Conservation (phyloP, 805 yeast species). For the Wickerhamomyces canadensis region DNA sequence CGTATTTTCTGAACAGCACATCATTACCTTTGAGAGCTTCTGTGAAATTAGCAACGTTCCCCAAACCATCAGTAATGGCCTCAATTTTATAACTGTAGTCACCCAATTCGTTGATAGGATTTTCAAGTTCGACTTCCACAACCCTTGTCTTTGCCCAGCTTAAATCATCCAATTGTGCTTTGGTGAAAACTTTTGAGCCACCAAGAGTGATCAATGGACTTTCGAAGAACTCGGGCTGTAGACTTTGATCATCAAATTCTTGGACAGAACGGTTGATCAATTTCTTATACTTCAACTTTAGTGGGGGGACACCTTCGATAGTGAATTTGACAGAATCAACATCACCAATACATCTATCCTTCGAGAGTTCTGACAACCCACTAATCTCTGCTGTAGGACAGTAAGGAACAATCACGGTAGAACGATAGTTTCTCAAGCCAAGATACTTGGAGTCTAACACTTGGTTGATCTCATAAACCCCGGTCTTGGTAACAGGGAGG, state of each 20-base stretch:
- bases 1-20: slow-evolving; percentile 24
- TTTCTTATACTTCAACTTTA: slow-evolving; percentile 52
- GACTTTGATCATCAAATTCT: slow-evolving; percentile 34
- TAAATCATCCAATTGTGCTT: slow-evolving; percentile 33
- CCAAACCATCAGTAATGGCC: slow-evolving; percentile 61
- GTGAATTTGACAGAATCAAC: slow-evolving; percentile 46
- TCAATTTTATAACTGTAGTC: slow-evolving; percentile 50
- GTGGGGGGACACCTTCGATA: slow-evolving; percentile 75
- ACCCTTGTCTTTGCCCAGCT: slow-evolving; percentile 37
- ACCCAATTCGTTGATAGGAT: slow-evolving; percentile 41
- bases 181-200: slow-evolving; percentile 22
- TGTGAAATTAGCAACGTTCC: slow-evolving; percentile 46
- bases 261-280: slow-evolving; percentile 32
- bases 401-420: slow-evolving; percentile 59
- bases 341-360: slow-evolving; percentile 61
- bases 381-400: slow-evolving; percentile 72
- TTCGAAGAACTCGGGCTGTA: slow-evolving; percentile 45
- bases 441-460: slow-evolving; percentile 65
- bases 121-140: slow-evolving; percentile 39
- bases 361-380: slow-evolving; percentile 25
- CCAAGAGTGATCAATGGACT: slow-evolving; percentile 42
- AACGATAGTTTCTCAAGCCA: slow-evolving; percentile 52
- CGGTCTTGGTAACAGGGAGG: slow-evolving; percentile 63
- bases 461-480: slow-evolving; percentile 64
- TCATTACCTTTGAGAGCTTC: slow-evolving; percentile 23